Conservation (phyloP, 176 grass and related monocot species). For the Phyllostachys edulis region DNA sequence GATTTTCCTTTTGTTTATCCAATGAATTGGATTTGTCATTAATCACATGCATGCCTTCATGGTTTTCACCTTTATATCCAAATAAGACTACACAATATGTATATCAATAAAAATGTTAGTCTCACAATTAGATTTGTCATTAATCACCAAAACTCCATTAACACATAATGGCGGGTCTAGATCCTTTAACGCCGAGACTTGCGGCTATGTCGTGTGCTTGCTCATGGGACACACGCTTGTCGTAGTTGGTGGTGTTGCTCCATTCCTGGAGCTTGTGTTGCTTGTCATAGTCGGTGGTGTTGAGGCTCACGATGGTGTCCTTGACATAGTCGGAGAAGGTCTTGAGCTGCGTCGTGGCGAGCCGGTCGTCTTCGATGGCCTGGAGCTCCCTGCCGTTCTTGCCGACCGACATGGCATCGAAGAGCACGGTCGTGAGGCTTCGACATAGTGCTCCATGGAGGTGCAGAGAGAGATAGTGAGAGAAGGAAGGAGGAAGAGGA, state of each 20-base stretch:
- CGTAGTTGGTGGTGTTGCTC: slow-evolving; percentile 45
- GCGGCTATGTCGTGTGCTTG: slow-evolving; percentile 61
- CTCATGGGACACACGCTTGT: slow-evolving; percentile 62
- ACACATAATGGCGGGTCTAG: no score
- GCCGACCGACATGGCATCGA: slow-evolving; percentile 44
- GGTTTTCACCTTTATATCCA: no score
- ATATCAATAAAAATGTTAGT: no score
- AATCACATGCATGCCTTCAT: no score
- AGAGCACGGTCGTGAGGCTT: slow-evolving; percentile 43
- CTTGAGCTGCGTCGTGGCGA: slow-evolving; percentile 57
- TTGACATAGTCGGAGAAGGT: slow-evolving; percentile 72
- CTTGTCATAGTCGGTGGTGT: slow-evolving; percentile 44
- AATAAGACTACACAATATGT: no score
- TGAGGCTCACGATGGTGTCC: slow-evolving; percentile 48
- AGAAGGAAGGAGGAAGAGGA: no score
- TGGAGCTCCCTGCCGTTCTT: slow-evolving; percentile 69
- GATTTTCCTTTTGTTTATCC: no score
- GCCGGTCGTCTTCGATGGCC: slow-evolving; percentile 74
- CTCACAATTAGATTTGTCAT: no score
- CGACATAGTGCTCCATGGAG: neutral
- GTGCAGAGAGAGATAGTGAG: no score
- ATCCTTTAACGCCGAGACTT: slow-evolving; percentile 52
- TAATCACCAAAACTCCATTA: no score
- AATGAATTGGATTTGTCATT: no score
- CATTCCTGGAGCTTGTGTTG: slow-evolving; percentile 58